A percentile compares a stretch with the other conserved stretches of the same genome.
Conservation (phyloP, 768 basidiomycete genomes). For the Mycena alexandri region DNA sequence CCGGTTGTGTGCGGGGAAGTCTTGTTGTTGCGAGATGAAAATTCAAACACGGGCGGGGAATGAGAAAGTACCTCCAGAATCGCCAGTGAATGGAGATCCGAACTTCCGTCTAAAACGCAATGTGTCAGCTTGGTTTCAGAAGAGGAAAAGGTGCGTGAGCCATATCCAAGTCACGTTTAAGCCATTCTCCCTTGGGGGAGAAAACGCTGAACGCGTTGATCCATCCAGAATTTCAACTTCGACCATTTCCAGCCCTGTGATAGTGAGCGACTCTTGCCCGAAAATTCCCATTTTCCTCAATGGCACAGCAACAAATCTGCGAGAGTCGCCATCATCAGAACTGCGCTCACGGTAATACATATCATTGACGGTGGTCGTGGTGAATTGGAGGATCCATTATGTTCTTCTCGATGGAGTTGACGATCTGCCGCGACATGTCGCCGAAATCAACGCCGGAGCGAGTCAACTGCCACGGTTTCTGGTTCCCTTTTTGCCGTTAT, state of each 20-base stretch:
- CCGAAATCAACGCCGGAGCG: constrained; percentile 42
- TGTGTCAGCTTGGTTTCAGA: too few species aligned
- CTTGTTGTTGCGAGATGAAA: too few species aligned
- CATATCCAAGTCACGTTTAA: neutral
- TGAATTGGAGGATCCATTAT: constrained; percentile 45
- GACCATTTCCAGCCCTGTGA: neutral
- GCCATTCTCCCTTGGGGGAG: neutral
- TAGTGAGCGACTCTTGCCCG: neutral
- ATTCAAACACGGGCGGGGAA: too few species aligned
- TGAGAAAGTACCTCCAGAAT: too few species aligned
- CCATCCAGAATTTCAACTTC: neutral
- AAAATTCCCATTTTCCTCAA: neutral
- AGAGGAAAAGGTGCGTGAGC: too few species aligned
- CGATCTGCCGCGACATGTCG: constrained; percentile 42
- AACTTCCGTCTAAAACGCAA: neutral
- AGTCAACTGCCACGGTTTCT: constrained; percentile 23
- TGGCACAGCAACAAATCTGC: constrained; percentile 12
- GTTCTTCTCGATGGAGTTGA: constrained; percentile 29
- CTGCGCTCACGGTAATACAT: constrained; percentile 2
- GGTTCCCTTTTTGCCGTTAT: constrained; percentile 43
- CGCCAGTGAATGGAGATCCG: too few species aligned
- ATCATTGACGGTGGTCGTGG: constrained; percentile 47
- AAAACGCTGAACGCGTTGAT: constrained; percentile 2
- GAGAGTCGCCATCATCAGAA: constrained; percentile 45
- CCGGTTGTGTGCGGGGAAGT: too few species aligned